Percentiles rank a stretch among this genome's conserved stretches.
phyloP scores from a whole-genome alignment of 2,329 filamentous ascomycete genomes.

The Ambrosiella cleistominuta region DNA sequence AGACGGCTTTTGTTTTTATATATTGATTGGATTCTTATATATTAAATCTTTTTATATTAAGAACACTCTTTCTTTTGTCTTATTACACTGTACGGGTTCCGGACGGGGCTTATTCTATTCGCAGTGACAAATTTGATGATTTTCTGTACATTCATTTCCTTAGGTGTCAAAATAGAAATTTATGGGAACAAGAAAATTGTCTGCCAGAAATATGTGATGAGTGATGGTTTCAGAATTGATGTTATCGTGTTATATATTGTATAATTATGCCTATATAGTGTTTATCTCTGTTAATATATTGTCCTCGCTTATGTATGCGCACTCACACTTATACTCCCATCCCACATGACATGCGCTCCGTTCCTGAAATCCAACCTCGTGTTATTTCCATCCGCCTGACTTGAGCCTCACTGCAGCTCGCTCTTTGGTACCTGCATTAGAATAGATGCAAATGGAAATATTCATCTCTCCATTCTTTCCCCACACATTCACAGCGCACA shows the following conservation, averaged over 20 bases:
- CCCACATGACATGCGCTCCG: no score
- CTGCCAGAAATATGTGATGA: not conserved
- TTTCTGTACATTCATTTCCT: not conserved
- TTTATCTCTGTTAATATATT: no score
- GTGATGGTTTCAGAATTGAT: not conserved
- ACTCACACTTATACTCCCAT: no score
- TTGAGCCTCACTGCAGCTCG: no score
- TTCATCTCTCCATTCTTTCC: no score
- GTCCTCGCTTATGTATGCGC: no score
- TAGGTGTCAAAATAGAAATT: not conserved
- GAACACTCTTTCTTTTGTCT: not conserved
- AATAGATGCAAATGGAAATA: no score
- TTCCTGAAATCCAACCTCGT: no score
- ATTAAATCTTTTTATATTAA: not conserved
- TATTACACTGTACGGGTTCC: not conserved
- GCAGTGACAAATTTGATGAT: conserved; percentile 1
- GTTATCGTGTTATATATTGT: not conserved
- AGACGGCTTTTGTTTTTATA: not conserved
- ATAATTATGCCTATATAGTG: not conserved
- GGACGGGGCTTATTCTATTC: not conserved
- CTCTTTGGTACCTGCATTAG: no score
- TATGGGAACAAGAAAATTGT: not conserved
- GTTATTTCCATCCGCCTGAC: no score
- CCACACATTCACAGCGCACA: no score
- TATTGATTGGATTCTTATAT: not conserved